phyloP scores from a whole-genome alignment of 169 alveolate genomes.

The Plasmodium gaboni region DNA sequence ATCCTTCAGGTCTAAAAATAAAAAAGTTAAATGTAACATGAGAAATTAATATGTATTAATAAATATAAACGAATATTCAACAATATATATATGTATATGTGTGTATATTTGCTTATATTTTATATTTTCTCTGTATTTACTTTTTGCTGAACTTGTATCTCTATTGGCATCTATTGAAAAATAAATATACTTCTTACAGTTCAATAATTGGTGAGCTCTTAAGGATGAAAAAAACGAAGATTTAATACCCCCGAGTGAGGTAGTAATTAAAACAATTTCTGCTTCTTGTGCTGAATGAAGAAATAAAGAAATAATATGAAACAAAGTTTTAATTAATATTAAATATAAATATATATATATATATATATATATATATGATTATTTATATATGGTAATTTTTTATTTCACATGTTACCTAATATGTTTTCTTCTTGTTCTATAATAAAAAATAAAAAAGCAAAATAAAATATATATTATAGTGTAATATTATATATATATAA shows the following conservation, averaged over 20 bases:
- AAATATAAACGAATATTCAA: neutral
- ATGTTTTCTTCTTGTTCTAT: constrained; percentile 25
- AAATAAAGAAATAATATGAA: too few species aligned
- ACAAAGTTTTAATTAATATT: neutral
- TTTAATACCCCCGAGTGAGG: constrained; percentile 89
- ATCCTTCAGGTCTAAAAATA: constrained; percentile 83
- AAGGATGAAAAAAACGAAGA: constrained; percentile 87
- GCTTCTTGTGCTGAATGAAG: constrained; percentile 79
- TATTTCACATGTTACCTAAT: constrained; percentile 26
- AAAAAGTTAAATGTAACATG: neutral
- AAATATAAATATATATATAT: neutral
- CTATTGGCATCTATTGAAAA: constrained; percentile 89
- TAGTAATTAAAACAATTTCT: constrained; percentile 87
- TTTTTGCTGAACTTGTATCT: constrained; percentile 88
- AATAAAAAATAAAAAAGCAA: constrained; percentile 3
- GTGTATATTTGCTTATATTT: too few species aligned
- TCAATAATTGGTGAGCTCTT: constrained; percentile 88
- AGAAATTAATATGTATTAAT: neutral
- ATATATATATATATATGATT: neutral
- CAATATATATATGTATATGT: neutral
- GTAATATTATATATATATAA: too few species aligned
- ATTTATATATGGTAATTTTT: constrained; percentile 1
- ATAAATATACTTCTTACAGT: constrained; percentile 91
- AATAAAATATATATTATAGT: too few species aligned
- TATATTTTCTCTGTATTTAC: constrained; percentile 47